A percentile compares a stretch with the other conserved stretches of the same genome.
phyloP scores from a whole-genome alignment of 176 grass and related monocot genomes.

The Eragrostis nindensis region DNA sequence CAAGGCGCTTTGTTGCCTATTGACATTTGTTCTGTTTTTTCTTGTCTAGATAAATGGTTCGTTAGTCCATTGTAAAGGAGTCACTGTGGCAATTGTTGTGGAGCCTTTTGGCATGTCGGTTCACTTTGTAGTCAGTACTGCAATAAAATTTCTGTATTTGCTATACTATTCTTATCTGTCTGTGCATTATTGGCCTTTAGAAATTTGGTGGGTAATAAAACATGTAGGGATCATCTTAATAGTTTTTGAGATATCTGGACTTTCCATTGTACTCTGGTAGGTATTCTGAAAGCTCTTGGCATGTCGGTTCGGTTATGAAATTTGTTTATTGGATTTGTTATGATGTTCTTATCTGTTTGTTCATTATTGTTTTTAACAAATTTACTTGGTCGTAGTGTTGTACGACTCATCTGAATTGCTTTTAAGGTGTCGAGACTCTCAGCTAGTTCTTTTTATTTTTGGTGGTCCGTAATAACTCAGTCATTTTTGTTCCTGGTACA shows the following conservation, averaged over 20 bases:
- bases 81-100: slow-evolving; percentile 21
- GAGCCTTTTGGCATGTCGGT: slow-evolving; percentile 31
- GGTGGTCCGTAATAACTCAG: background rate
- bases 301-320: slow-evolving; percentile 34
- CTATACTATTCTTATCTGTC: slow-evolving; percentile 8
- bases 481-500: background rate
- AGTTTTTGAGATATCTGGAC: background rate
- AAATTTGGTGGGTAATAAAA: background rate
- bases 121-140: slow-evolving; percentile 8
- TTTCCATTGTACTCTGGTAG: slow-evolving; percentile 28
- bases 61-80: slow-evolving; percentile 46
- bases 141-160: slow-evolving; percentile 47
- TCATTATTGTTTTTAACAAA: slow-evolving; percentile 28
- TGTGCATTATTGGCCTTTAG: slow-evolving; percentile 31
- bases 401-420: too few species aligned
- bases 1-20: slow-evolving; percentile 27
- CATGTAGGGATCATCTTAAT: background rate
- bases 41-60: slow-evolving; percentile 44
- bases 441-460: background rate
- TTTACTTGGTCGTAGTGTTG: too few species aligned
- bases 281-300: slow-evolving; percentile 26
- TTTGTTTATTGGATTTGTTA: slow-evolving; percentile 35
- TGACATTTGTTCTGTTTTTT: slow-evolving; percentile 40
- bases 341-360: background rate
- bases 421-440: background rate